These are phyloP conservation scores for Dictyostelium purpureum DNA, from an alignment of 78 protist species.

Conservation along the genomic window DNA sequence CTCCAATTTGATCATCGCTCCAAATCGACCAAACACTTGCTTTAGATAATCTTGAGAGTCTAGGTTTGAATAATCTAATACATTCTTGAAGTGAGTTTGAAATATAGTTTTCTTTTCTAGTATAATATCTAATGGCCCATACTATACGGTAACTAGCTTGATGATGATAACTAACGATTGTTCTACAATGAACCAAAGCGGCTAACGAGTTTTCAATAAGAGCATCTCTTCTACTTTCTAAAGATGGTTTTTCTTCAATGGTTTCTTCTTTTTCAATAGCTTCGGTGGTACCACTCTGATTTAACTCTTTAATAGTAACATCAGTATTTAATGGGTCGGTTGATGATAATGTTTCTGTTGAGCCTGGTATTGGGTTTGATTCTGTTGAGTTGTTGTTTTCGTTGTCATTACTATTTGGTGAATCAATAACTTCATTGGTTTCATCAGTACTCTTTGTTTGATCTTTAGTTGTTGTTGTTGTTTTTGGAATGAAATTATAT, in stretches of 20 bases:
- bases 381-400: neutral
- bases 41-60: conserved; percentile 18
- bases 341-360: neutral
- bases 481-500: conserved; percentile 6
- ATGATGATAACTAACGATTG: conserved; percentile 21
- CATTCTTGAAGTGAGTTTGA: neutral
- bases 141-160: conserved; percentile 12
- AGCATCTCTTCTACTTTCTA: conserved; percentile 4
- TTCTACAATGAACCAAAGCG: conserved; percentile 8
- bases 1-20: conserved; percentile 58
- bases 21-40: conserved; percentile 33
- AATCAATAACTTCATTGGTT: neutral
- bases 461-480: neutral
- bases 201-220: conserved; percentile 11
- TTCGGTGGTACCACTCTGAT: neutral
- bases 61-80: conserved; percentile 40
- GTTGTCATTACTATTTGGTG: neutral
- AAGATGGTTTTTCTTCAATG: neutral
- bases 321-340: neutral
- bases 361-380: neutral
- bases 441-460: neutral
- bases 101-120: neutral
- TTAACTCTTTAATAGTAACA: neutral
- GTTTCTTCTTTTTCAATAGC: too few species aligned
- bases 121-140: conserved; percentile 41